Percentiles rank a stretch among this genome's conserved stretches.
phyloP scores from a whole-genome alignment of 2,329 filamentous ascomycete species.

The Fusarium devonianum region DNA sequence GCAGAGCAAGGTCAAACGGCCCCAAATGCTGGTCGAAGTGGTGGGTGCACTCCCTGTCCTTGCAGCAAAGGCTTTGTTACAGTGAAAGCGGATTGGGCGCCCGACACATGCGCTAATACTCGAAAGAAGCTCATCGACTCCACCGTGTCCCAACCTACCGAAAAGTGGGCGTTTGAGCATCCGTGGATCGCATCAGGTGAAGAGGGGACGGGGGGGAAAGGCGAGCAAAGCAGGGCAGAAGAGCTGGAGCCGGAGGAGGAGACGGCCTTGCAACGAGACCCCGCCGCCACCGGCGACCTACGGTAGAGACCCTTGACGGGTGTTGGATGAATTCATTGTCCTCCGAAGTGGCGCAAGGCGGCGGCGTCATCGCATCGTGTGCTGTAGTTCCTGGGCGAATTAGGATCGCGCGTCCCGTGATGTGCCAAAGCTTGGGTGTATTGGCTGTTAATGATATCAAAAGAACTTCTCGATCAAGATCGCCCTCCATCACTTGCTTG shows the following conservation, averaged over 20 bases:
- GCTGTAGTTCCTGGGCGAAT: slow-evolving; percentile 17
- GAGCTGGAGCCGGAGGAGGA: neutral
- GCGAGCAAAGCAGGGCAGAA: slow-evolving; percentile 12
- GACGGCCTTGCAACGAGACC: slow-evolving; percentile 8
- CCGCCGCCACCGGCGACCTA: slow-evolving; percentile 14
- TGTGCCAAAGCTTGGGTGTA: slow-evolving; percentile 14
- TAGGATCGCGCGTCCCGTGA: slow-evolving; percentile 21
- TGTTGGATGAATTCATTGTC: slow-evolving; percentile 6
- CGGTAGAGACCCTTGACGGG: slow-evolving; percentile 7
- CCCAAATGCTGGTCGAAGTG: slow-evolving; percentile 22
- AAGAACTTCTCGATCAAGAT: slow-evolving; percentile 33
- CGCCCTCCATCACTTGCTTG: slow-evolving; percentile 10
- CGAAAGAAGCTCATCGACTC: slow-evolving; percentile 38
- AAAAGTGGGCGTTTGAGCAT: slow-evolving; percentile 31
- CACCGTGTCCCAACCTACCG: slow-evolving; percentile 37
- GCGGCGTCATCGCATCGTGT: slow-evolving; percentile 35
- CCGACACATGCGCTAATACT: slow-evolving; percentile 36
- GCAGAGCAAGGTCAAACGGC: neutral
- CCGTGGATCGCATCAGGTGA: slow-evolving; percentile 39
- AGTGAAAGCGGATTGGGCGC: slow-evolving; percentile 43
- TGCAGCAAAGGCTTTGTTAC: slow-evolving; percentile 38
- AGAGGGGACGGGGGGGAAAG: slow-evolving; percentile 15
- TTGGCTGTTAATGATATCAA: slow-evolving; percentile 15
- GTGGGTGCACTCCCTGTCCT: slow-evolving; percentile 34
- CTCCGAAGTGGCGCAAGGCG: slow-evolving; percentile 7